phyloP scores from a whole-genome alignment of 257 asterid species.

The Solanum sejunctum region DNA sequence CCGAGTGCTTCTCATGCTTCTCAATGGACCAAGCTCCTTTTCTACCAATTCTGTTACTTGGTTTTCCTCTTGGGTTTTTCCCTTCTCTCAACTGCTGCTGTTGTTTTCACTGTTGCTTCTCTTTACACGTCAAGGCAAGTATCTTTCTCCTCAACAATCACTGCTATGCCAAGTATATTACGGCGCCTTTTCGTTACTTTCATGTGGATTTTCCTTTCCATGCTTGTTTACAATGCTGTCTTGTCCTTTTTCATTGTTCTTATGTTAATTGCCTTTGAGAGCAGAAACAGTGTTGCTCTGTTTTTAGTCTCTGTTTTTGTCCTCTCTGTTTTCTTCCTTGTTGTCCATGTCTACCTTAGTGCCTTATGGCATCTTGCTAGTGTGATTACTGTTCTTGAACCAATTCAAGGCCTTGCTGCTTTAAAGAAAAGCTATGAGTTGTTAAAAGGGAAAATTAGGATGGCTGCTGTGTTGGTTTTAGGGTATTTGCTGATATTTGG shows the following conservation, averaged over 20 bases:
- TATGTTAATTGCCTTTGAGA: conserved; percentile 44
- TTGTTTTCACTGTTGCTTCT: conserved; percentile 86
- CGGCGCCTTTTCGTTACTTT: conserved; percentile 69
- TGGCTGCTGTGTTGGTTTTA: conserved; percentile 52
- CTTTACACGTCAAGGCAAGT: conserved; percentile 79
- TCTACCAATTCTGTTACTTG: conserved; percentile 70
- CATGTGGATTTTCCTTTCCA: conserved; percentile 56
- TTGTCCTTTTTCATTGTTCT: conserved; percentile 53
- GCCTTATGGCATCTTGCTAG: conserved; percentile 96
- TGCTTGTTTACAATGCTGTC: conserved; percentile 50
- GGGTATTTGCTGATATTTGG: conserved; percentile 59
- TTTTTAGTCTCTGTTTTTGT: conserved; percentile 39
- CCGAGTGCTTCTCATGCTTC: conserved; percentile 32
- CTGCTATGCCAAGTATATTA: conserved; percentile 73
- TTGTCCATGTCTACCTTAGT: conserved; percentile 72
- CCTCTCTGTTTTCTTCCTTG: conserved; percentile 46
- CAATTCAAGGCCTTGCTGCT: conserved; percentile 49
- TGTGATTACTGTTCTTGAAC: conserved; percentile 78
- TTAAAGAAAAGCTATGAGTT: conserved; percentile 56
- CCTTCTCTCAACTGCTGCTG: conserved; percentile 87
- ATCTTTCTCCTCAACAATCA: conserved; percentile 50
- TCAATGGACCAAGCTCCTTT: conserved; percentile 66
- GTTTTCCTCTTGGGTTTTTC: conserved; percentile 74
- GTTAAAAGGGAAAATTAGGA: conserved; percentile 39
- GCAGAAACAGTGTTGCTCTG: conserved; percentile 28